These are phyloP conservation scores for Pseudopithomyces maydicus DNA, from an alignment of 2,329 filamentous ascomycete species.

Conservation along the genomic window DNA sequence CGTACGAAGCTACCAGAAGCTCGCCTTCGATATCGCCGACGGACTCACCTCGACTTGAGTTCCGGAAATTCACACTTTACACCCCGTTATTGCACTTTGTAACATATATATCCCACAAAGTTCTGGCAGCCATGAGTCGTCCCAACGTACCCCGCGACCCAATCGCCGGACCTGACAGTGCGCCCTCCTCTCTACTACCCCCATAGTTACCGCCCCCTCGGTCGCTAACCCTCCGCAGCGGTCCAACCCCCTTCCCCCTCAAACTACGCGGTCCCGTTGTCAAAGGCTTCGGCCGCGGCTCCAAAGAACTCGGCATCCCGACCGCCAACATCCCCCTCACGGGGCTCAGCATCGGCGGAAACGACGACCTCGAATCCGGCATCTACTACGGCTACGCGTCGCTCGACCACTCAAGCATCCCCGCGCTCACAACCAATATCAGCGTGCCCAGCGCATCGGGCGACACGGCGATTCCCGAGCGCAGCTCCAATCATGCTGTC, in stretches of 20 bases:
- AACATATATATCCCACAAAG: background rate
- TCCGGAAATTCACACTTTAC: background rate
- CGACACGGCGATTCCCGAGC: constrained; percentile 9
- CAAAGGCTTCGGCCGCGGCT: constrained; percentile 90
- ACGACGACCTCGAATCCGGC: constrained; percentile 69
- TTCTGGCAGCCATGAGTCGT: constrained; percentile 25
- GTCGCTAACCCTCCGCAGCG: constrained; percentile 54
- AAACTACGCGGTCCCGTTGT: constrained; percentile 86
- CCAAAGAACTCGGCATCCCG: constrained; percentile 95
- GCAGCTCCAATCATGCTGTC: constrained; percentile 34
- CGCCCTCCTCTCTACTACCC: background rate
- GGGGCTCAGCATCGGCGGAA: constrained; percentile 71
- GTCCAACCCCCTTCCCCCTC: constrained; percentile 82
- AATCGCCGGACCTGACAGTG: constrained; percentile 63
- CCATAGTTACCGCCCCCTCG: background rate
- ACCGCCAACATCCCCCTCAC: constrained; percentile 83
- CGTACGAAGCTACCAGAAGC: constrained; percentile 21
- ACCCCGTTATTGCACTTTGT: too few species aligned
- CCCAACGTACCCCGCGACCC: constrained; percentile 64
- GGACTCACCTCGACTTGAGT: background rate
- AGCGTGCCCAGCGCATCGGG: constrained; percentile 21
- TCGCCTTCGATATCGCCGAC: background rate
- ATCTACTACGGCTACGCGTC: constrained; percentile 95
- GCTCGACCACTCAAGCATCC: constrained; percentile 59
- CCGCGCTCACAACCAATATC: constrained; percentile 38